phyloP scores from a whole-genome alignment of 331 rosid genomes.

The Spiraea crenata region DNA sequence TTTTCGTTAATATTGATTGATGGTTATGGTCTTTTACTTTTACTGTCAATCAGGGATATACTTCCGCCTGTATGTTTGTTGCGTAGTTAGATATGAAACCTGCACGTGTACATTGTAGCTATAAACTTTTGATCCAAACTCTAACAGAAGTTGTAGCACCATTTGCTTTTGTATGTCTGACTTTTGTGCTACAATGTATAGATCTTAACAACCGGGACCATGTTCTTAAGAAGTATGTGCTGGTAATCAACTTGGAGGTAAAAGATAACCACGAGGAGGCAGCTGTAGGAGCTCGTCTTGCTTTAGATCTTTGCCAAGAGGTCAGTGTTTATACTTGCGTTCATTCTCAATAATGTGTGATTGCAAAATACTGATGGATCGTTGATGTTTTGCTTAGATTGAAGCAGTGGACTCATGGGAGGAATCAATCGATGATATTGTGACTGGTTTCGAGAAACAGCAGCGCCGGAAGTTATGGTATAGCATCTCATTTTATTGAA shows the following conservation, averaged over 20 bases:
- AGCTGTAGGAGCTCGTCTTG: constrained; percentile 77
- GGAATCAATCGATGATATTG: constrained; percentile 79
- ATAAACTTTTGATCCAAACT: not conserved
- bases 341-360: not conserved
- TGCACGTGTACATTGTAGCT: not conserved
- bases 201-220: constrained; percentile 86
- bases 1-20: not conserved
- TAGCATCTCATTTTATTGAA: constrained; percentile 76
- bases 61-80: no score
- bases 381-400: constrained; percentile 41
- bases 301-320: constrained; percentile 80
- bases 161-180: constrained; percentile 13
- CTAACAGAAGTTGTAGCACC: not conserved
- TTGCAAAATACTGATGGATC: not conserved
- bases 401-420: constrained; percentile 88
- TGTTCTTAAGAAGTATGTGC: constrained; percentile 58
- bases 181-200: constrained; percentile 28
- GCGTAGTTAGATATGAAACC: not conserved
- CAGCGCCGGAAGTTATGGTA: constrained; percentile 72
- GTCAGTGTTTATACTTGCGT: constrained; percentile 35
- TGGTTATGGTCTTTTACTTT: not conserved
- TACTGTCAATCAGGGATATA: not conserved
- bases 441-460: constrained; percentile 68
- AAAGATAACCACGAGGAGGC: constrained; percentile 99
- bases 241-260: constrained; percentile 89